Conservation (phyloP, 2,329 filamentous ascomycete species). For the Neonectria ditissima region DNA sequence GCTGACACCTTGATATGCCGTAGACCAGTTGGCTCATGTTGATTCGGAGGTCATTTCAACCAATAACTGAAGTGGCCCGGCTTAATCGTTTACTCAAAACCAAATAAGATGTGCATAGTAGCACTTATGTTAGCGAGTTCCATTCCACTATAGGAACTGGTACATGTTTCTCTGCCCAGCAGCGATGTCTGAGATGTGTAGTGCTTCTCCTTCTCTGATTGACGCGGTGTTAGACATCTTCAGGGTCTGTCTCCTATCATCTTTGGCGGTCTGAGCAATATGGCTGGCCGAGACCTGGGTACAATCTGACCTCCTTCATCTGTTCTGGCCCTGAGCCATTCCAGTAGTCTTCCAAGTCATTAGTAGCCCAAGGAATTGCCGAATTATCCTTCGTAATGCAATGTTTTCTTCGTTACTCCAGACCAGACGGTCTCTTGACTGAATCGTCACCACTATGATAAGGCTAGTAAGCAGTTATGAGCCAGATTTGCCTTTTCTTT, state of each 20-base stretch:
- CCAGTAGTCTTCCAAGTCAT: slow-evolving; percentile 41
- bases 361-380: slow-evolving; percentile 69
- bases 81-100: slow-evolving; percentile 47
- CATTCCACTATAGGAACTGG: slow-evolving; percentile 70
- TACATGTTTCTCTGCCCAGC: slow-evolving; percentile 63
- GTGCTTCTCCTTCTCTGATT: slow-evolving; percentile 55
- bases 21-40: too few species aligned
- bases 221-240: slow-evolving; percentile 69
- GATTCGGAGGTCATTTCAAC: neutral
- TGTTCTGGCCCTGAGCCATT: slow-evolving; percentile 72
- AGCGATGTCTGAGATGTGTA: slow-evolving; percentile 54
- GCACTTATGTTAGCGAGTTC: slow-evolving; percentile 63
- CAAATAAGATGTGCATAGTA: slow-evolving; percentile 64
- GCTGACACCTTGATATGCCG: too few species aligned
- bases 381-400: slow-evolving; percentile 72
- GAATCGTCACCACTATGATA: too few species aligned
- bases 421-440: slow-evolving; percentile 69
- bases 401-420: slow-evolving; percentile 67
- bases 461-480: too few species aligned
- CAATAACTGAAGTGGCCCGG: slow-evolving; percentile 31
- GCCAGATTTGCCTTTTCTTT: too few species aligned
- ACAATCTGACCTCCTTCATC: slow-evolving; percentile 67
- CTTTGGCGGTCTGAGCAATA: slow-evolving; percentile 72
- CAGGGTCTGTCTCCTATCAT: slow-evolving; percentile 72
- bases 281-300: slow-evolving; percentile 70